Conservation (phyloP, 345 rosid species). For the Rhodomyrtus tomentosa region DNA sequence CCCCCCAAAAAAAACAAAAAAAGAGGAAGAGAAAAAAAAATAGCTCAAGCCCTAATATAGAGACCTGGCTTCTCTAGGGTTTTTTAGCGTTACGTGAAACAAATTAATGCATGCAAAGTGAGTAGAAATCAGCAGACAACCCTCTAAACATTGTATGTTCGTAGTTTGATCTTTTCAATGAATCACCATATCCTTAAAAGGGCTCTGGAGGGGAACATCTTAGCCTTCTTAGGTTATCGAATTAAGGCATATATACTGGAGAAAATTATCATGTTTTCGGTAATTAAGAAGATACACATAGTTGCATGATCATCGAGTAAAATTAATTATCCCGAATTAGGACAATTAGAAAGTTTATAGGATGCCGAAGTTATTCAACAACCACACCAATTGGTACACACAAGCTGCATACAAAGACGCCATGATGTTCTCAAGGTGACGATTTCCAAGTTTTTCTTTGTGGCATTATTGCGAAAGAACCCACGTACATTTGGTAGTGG, state of each 20-base stretch:
- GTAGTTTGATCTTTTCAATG: background rate
- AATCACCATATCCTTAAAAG: background rate
- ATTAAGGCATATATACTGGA: background rate
- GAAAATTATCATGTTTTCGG: background rate
- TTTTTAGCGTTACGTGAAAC: background rate
- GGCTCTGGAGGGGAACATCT: background rate
- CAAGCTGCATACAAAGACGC: background rate
- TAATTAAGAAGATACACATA: background rate
- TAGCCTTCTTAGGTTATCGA: background rate
- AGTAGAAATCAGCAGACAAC: background rate
- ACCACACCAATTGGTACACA: background rate
- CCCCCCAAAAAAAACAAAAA: background rate
- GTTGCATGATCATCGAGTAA: background rate
- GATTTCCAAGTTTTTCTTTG: background rate
- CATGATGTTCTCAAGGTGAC: background rate
- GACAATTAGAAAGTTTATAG: background rate
- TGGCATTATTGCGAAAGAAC: background rate
- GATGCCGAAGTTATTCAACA: background rate
- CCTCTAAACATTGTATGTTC: background rate
- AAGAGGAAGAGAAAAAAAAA: background rate
- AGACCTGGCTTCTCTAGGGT: background rate
- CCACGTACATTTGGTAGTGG: background rate
- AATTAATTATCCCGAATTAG: background rate
- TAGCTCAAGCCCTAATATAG: background rate
- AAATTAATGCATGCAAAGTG: background rate